A percentile compares a stretch with the other conserved stretches of the same genome.
These are phyloP conservation scores for Leccinum imitatum DNA, from an alignment of 768 basidiomycete genomes.

Conservation along the genomic window DNA sequence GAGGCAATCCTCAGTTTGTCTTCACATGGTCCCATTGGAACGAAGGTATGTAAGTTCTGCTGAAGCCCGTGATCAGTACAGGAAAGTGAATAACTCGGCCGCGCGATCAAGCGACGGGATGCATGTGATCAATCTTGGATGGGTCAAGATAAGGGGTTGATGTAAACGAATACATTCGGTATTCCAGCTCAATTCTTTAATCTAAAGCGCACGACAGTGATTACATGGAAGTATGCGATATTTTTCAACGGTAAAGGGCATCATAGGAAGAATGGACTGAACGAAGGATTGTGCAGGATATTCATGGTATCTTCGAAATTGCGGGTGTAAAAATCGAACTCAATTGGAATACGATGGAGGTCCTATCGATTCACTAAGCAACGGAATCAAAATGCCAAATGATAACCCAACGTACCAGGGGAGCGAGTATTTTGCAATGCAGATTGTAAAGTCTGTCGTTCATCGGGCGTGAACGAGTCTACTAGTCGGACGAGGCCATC, in stretches of 20 bases:
- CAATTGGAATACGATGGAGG: conserved; percentile 42
- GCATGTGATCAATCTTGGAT: no score
- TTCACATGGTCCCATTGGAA: no score
- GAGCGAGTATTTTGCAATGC: conserved; percentile 62
- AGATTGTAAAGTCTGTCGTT: conserved; percentile 57
- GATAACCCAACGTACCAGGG: conserved; percentile 48
- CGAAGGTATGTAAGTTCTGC: no score
- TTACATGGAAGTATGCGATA: conserved; percentile 21
- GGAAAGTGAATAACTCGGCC: no score
- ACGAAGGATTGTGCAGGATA: conserved; percentile 1
- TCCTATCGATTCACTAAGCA: conserved; percentile 26
- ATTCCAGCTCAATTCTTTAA: background rate
- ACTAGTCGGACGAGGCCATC: conserved; percentile 71
- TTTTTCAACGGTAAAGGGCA: conserved; percentile 12
- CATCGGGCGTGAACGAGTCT: conserved; percentile 73
- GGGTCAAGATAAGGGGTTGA: no score
- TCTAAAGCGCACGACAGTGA: conserved; percentile 6
- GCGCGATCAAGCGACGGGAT: no score
- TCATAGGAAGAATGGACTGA: conserved; percentile 6
- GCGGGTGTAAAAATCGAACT: conserved; percentile 4
- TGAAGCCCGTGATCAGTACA: no score
- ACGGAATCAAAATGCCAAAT: background rate
- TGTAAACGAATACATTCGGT: no score
- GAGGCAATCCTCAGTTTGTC: no score
- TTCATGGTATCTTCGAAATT: conserved; percentile 8